These are phyloP conservation scores for Yarrowia keelungensis DNA, from an alignment of 805 yeast genomes.

Conservation along the genomic window DNA sequence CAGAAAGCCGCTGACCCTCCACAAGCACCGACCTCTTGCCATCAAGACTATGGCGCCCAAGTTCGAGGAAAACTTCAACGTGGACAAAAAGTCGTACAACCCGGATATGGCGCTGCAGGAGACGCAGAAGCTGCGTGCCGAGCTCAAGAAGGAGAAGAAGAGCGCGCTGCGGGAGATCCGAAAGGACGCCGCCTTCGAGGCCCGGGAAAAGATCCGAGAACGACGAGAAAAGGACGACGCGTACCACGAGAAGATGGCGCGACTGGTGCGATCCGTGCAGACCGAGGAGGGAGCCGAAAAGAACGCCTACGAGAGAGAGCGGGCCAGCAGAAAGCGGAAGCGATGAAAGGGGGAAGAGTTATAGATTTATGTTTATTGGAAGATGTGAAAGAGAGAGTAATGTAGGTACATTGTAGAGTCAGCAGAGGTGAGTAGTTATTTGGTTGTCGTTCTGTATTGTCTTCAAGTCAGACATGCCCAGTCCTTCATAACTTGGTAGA, in stretches of 20 bases:
- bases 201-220: conserved; percentile 80
- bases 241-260: conserved; percentile 90
- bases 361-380: neutral
- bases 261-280: conserved; percentile 81
- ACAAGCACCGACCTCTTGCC: conserved; percentile 82
- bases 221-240: conserved; percentile 76
- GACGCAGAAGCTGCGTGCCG: conserved; percentile 77
- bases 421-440: too few species aligned
- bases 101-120: conserved; percentile 82
- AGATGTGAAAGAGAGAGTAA: neutral
- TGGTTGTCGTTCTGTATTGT: too few species aligned
- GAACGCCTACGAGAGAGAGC: conserved; percentile 89
- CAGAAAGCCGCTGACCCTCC: conserved; percentile 77
- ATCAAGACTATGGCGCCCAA: conserved; percentile 87
- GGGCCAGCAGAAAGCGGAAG: conserved; percentile 64
- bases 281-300: conserved; percentile 96
- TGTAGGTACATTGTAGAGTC: too few species aligned
- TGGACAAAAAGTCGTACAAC: conserved; percentile 91
- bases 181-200: conserved; percentile 83
- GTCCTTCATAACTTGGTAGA: too few species aligned
- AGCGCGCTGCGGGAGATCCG: conserved; percentile 87
- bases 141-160: conserved; percentile 91
- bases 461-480: too few species aligned
- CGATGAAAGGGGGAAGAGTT: neutral
- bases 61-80: conserved; percentile 95